These are phyloP conservation scores for Microglena sp. DNA, from an alignment of 139 green algal genomes.

Conservation along the genomic window DNA sequence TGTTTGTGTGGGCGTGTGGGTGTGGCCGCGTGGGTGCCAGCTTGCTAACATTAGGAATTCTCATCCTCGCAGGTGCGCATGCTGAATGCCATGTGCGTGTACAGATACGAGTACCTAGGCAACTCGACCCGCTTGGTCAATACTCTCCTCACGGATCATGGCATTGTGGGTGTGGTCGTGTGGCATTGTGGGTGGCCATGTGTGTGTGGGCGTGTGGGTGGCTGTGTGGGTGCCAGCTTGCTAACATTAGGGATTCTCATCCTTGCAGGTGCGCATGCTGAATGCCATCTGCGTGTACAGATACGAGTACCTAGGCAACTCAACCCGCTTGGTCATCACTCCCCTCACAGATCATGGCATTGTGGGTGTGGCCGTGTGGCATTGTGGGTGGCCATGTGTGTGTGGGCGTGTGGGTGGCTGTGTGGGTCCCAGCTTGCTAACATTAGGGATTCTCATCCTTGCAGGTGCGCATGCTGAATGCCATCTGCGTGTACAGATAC, in stretches of 20 bases:
- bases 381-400: not conserved
- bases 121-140: slow-evolving; percentile 70
- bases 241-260: too few species aligned
- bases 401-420: not conserved
- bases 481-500: slow-evolving; percentile 50
- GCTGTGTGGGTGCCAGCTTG: slow-evolving; percentile 1
- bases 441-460: too few species aligned
- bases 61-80: too few species aligned
- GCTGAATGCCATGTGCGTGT: too few species aligned
- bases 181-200: not conserved
- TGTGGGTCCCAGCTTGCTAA: not conserved
- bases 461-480: slow-evolving; percentile 62
- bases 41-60: too few species aligned
- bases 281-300: slow-evolving; percentile 48
- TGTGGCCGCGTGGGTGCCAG: not conserved
- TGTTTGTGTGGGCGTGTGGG: not conserved
- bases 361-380: too few species aligned
- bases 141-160: slow-evolving; percentile 62
- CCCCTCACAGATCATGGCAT: slow-evolving; percentile 35
- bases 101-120: slow-evolving; percentile 50
- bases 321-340: slow-evolving; percentile 35
- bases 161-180: not conserved
- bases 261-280: slow-evolving; percentile 60
- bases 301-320: slow-evolving; percentile 31
- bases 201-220: slow-evolving; percentile 1